Evolutionary conservation across 2,329 filamentous ascomycete genomes (phyloP), one percentile per base, ranked within the genome.

Genomic region (Simplicillium aogashimaense): DNA sequence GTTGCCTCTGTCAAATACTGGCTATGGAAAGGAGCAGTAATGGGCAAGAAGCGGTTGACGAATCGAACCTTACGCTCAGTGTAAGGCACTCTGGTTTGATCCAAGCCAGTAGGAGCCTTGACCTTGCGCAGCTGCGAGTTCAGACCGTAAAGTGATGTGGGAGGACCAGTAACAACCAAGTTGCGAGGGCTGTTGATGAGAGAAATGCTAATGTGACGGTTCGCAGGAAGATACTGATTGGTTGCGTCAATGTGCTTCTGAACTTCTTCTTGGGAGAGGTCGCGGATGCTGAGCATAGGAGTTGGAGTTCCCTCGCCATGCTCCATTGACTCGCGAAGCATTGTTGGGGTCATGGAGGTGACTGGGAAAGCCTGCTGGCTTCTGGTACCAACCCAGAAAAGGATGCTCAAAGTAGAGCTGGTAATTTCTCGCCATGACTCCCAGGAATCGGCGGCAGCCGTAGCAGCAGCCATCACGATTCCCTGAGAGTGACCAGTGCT

Each of bases 21-120:
- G 74, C 92, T 98, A 72, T 98, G 92, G 74, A 98, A 98, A 4
- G 92, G 94, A 9, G 92, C 88, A 1, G 90, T 95, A 61, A 98
- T 98, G 36, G 92, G 94, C 45, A 98, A 69, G 72, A 98, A 98
- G 45, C 92, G 83, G 69, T 95, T 95, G 46, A 87, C 86, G 52
- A 98, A 98, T 55, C 92, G 87, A 42, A 95, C 76, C 67, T 98
- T 98, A 52, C 92, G 85, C 65, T 98, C 83, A 0, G 90, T 97
- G 69, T 87, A 88, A 7, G 94, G 94, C 40, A 97, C 83, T 44
- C 89, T 79, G 50, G 85, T 95, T 65, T 98, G 94, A 57, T 98
- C 92, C 31, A 98, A 72, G 34, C 94, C 92, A n/a, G 92, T 97
- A 4, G 92, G 83, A 2, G 92, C 90, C 72, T 95, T 98, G 59